phyloP scores from a whole-genome alignment of 2,329 filamentous ascomycete species.

The Pezizomycotina sp. region DNA sequence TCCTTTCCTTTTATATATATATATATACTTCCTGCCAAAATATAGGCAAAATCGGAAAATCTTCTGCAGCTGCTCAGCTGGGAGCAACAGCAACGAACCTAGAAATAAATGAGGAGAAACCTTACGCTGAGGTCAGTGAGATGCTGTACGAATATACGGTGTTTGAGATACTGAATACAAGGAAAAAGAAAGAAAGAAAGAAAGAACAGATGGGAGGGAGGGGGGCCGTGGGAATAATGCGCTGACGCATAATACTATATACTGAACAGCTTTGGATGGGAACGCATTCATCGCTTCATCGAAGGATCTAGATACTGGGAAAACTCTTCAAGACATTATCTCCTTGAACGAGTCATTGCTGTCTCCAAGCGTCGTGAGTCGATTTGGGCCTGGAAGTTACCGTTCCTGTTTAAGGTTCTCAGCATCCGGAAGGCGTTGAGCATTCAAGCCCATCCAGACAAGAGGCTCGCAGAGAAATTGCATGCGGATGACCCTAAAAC shows the following conservation, averaged over 20 bases:
- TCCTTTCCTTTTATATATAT: no score
- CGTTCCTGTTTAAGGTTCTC: slow-evolving; percentile 95
- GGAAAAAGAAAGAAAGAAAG: no score
- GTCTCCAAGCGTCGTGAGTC: slow-evolving; percentile 52
- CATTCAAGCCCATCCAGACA: slow-evolving; percentile 93
- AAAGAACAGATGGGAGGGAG: no score
- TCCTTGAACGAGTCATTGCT: slow-evolving; percentile 73
- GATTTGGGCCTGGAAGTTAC: slow-evolving; percentile 57
- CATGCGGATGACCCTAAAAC: slow-evolving; percentile 78
- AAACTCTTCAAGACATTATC: slow-evolving; percentile 72
- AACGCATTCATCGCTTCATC: slow-evolving; percentile 88
- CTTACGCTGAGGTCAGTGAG: slow-evolving; percentile 65
- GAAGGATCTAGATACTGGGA: slow-evolving; percentile 68
- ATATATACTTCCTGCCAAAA: no score
- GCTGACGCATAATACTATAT: slow-evolving; percentile 19
- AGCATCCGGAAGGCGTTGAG: slow-evolving; percentile 91
- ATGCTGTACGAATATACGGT: slow-evolving; percentile 5
- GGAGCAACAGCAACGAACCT: slow-evolving; percentile 66
- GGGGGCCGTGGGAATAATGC: no score
- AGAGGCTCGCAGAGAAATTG: slow-evolving; percentile 77
- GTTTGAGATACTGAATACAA: slow-evolving; percentile 6
- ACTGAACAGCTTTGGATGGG: slow-evolving; percentile 86
- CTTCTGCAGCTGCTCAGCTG: slow-evolving; percentile 77
- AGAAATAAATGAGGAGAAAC: slow-evolving; percentile 66
- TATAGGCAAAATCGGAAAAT: slow-evolving; percentile 67